A percentile compares a stretch with the other conserved stretches of the same genome.
Evolutionary conservation across 2,329 filamentous ascomycete species (phyloP).

Genomic region (Aureobasidium sp.): DNA sequence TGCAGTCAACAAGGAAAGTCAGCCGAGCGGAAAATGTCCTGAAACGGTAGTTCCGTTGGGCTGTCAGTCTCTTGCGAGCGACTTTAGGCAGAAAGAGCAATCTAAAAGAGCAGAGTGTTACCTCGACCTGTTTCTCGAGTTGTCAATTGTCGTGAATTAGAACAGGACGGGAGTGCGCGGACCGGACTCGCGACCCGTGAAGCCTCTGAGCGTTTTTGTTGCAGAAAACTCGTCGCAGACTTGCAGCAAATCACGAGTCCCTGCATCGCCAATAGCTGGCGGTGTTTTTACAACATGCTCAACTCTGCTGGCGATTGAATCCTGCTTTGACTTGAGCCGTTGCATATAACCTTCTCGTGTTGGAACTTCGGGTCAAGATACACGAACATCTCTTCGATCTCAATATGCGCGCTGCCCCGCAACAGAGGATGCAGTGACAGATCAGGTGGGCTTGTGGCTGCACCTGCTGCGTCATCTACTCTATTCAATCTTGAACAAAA

Average conservation of each 20-base stretch:
- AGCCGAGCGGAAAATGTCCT: not conserved
- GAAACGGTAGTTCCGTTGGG: not conserved
- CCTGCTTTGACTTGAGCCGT: not conserved
- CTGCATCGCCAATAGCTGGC: not conserved
- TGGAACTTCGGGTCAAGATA: constrained; percentile 7
- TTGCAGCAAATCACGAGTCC: not conserved
- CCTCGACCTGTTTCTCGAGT: not conserved
- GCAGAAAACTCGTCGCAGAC: not conserved
- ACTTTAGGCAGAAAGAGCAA: constrained; percentile 1
- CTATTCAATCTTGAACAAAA: constrained; percentile 3
- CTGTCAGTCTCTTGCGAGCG: not conserved
- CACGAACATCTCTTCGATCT: constrained; percentile 3
- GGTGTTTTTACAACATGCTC: not conserved
- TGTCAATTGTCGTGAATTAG: not conserved
- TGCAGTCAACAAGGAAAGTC: not conserved
- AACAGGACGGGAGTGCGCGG: not conserved
- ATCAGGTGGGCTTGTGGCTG: constrained; percentile 13
- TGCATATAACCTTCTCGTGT: not conserved
- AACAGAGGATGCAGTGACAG: not conserved
- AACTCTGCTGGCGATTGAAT: not conserved
- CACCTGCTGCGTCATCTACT: constrained; percentile 7
- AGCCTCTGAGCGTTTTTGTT: not conserved
- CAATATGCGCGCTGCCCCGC: constrained; percentile 3
- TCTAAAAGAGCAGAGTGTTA: not conserved
- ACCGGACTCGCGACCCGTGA: not conserved